Conservation (phyloP, 176 grass and related monocot genomes). For the Eragrostis nindensis region DNA sequence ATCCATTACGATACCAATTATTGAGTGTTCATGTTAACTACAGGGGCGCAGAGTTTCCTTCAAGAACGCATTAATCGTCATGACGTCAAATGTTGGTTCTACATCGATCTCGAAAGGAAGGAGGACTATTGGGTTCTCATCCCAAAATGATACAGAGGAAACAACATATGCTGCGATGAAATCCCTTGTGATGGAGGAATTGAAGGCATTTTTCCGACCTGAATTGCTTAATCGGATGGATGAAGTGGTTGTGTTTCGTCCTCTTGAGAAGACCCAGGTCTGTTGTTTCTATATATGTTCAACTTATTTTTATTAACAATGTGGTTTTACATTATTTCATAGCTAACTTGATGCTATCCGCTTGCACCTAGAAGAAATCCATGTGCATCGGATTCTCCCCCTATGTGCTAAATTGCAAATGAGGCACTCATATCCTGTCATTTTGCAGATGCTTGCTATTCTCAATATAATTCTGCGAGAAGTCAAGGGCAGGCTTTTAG, state of each 20-base stretch:
- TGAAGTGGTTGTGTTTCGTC: constrained; percentile 89
- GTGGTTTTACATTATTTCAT: constrained; percentile 15
- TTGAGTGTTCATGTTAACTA: constrained; percentile 37
- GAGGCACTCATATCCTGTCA: background rate
- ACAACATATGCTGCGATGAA: constrained; percentile 76
- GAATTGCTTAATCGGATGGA: constrained; percentile 98
- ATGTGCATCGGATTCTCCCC: background rate
- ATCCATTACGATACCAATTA: background rate
- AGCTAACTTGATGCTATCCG: background rate
- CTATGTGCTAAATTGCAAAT: constrained; percentile 13
- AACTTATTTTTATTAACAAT: constrained; percentile 4
- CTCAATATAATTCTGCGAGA: constrained; percentile 82
- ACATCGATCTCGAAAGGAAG: constrained; percentile 74
- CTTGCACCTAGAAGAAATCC: constrained; percentile 15
- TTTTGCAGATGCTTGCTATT: constrained; percentile 80
- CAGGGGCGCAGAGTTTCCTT: constrained; percentile 93
- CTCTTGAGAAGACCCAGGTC: constrained; percentile 90
- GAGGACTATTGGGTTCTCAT: constrained; percentile 70
- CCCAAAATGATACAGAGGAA: constrained; percentile 59
- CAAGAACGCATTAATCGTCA: constrained; percentile 95
- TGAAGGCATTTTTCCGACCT: constrained; percentile 88
- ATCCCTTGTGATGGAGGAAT: constrained; percentile 79
- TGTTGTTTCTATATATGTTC: constrained; percentile 22
- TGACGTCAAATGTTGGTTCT: constrained; percentile 97
- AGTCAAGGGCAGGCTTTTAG: constrained; percentile 74